Base-by-base conservation (phyloP, 768 basidiomycete species). In the Boletus rubescentipes region DNA sequence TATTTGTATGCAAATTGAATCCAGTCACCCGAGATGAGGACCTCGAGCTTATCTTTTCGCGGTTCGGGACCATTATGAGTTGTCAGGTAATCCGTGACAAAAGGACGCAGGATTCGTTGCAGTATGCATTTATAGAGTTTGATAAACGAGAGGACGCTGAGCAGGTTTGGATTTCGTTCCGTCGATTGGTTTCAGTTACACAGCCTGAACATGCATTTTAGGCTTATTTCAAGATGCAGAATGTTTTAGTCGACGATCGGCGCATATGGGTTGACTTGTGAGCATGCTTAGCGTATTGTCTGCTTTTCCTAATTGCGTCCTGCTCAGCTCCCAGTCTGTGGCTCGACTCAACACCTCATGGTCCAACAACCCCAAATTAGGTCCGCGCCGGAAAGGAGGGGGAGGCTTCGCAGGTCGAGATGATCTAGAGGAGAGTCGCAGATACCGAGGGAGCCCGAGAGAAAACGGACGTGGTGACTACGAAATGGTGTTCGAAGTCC, bases 181-280 rank as follows among this genome's bases (percentile, higher is more conserved):
- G 3, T 34, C 14, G 16, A n/a, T n/a, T 37, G 8, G 21, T 30
- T 2, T 45, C 14, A 12, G 31, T 39, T 14, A 31, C 48, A 51
- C 37, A 35, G 30, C 14, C 51, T 63, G 30, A 62, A 63, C 52
- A 36, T 39, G 41, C 21, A 32, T 35, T 46, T 4, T 59, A 94
- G 89, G 97, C 93, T 9, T 99, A 98, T 71, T 95, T 98, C 76
- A 99, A 98, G 72, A 99, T 99, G 97, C 97, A 98, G 69, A 98
- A 98, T 63, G 97, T 98, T 0, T 76, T 99, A 11, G 90, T 99
- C 12, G 97, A 99, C 67, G 97, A 99, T 71, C 83, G 94, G 14
- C 84, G 97, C 12, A 98, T 99, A 64, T 98, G 96, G 93, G 96
- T 99, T 58, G 97, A 98, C 73, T 98, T 99, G 89, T 95, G 62